Percentiles rank a stretch among this genome's conserved stretches.
Evolutionary conservation across 768 basidiomycete genomes (phyloP).

Genomic region (Tulasnella sp.): DNA sequence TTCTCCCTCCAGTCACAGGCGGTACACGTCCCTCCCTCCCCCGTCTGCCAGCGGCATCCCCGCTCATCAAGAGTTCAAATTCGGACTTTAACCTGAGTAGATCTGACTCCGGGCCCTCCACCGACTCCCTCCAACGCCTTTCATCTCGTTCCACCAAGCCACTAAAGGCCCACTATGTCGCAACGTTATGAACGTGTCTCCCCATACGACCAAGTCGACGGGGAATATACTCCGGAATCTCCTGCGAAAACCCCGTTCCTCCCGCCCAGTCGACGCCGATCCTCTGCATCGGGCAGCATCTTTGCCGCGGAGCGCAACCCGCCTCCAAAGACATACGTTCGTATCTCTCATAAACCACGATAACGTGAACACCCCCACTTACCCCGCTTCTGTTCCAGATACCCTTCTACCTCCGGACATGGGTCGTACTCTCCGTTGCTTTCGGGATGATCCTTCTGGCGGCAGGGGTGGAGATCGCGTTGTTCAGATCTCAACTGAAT

Average conservation of each 20-base stretch:
- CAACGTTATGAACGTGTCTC: not conserved
- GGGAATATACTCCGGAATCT: not conserved
- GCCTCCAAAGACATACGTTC: not conserved
- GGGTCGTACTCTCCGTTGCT: conserved; percentile 27
- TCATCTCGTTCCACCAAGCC: not conserved
- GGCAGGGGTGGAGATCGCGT: conserved; percentile 54
- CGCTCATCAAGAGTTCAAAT: not conserved
- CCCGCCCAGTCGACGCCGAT: not conserved
- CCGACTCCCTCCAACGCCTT: not conserved
- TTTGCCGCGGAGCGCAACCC: not conserved
- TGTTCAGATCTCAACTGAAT: conserved; percentile 49
- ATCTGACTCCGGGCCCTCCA: not conserved
- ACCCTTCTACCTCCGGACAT: conserved; percentile 18
- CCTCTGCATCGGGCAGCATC: not conserved
- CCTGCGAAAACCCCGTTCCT: not conserved
- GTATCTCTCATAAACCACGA: not conserved
- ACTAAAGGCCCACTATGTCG: not conserved
- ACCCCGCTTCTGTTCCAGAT: not conserved
- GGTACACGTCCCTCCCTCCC: not conserved
- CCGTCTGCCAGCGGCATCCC: not conserved
- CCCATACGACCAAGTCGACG: not conserved
- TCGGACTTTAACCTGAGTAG: not conserved
- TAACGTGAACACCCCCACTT: not conserved
- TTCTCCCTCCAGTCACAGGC: no score
- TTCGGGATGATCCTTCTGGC: conserved; percentile 52